Conservation (phyloP, 192 early-diverging fungal species). For the Linnemannia hyalina region DNA sequence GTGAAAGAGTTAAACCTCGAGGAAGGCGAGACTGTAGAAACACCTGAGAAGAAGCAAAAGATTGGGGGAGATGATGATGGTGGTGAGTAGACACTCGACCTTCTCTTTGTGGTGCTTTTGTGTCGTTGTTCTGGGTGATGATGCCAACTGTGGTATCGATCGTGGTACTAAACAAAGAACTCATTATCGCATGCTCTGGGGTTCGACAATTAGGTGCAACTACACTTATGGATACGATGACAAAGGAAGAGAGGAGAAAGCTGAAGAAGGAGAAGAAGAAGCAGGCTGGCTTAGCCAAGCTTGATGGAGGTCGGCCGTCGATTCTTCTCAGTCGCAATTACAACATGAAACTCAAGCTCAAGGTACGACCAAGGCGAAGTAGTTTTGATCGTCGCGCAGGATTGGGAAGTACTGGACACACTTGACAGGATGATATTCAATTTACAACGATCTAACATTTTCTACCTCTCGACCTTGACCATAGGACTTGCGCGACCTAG, state of each 20-base stretch:
- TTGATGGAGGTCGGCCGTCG: slow-evolving; percentile 24
- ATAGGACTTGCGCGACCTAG: slow-evolving; percentile 43
- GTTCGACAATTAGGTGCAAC: neutral
- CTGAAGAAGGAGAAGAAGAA: slow-evolving; percentile 33
- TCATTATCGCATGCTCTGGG: neutral
- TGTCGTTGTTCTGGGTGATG: neutral
- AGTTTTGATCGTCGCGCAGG: neutral
- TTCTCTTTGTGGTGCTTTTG: neutral
- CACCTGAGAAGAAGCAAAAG: slow-evolving; percentile 1
- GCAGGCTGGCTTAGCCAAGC: slow-evolving; percentile 14
- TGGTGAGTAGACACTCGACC: neutral
- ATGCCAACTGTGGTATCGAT: neutral
- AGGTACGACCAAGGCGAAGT: slow-evolving; percentile 13
- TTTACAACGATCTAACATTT: neutral
- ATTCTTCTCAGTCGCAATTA: slow-evolving; percentile 36
- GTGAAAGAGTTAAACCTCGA: neutral
- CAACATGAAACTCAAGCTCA: slow-evolving; percentile 39
- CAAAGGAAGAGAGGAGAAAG: slow-evolving; percentile 24
- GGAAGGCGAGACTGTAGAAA: neutral
- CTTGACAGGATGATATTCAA: neutral
- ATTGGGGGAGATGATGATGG: neutral
- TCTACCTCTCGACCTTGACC: neutral
- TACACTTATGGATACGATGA: neutral
- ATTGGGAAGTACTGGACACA: neutral
- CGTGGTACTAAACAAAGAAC: neutral